These are phyloP conservation scores for Novakomyces olei DNA, from an alignment of 805 yeast genomes.

Conservation along the genomic window DNA sequence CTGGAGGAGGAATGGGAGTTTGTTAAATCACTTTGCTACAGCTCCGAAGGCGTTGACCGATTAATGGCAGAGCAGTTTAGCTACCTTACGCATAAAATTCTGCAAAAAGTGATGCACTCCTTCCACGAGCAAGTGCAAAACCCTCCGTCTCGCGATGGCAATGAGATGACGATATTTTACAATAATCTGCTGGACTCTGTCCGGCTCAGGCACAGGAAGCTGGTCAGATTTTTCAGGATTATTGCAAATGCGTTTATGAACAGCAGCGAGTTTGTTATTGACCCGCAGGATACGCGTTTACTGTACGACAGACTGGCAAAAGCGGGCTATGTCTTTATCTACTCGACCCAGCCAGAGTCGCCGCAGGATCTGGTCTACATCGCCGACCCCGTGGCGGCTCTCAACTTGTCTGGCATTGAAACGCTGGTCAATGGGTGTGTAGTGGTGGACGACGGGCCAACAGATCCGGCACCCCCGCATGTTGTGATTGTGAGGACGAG, in stretches of 20 bases:
- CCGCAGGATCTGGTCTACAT: no score
- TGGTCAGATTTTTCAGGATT: conserved; percentile 51
- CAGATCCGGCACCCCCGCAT: no score
- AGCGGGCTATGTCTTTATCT: no score
- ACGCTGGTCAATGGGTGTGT: no score
- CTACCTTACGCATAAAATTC: conserved; percentile 39
- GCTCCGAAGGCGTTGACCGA: conserved; percentile 58
- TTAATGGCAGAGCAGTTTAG: conserved; percentile 58
- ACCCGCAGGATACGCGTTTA: no score
- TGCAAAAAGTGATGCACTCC: conserved; percentile 46
- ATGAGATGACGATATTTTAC: conserved; percentile 31
- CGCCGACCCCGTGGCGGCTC: no score
- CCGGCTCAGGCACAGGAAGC: conserved; percentile 44
- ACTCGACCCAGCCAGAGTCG: no score
- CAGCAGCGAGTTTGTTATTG: conserved; percentile 25
- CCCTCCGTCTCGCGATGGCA: conserved; percentile 23
- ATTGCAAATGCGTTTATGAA: conserved; percentile 52
- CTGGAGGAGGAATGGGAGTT: conserved; percentile 64
- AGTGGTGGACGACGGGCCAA: no score
- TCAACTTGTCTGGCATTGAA: conserved; percentile 22
- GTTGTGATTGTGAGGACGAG: no score
- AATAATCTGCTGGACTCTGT: conserved; percentile 19
- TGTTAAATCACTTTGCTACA: conserved; percentile 53
- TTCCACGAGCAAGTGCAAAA: conserved; percentile 49
- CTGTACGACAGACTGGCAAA: no score